Evolutionary conservation across 257 asterid species (phyloP).

Genomic region (Plantago elongata): DNA sequence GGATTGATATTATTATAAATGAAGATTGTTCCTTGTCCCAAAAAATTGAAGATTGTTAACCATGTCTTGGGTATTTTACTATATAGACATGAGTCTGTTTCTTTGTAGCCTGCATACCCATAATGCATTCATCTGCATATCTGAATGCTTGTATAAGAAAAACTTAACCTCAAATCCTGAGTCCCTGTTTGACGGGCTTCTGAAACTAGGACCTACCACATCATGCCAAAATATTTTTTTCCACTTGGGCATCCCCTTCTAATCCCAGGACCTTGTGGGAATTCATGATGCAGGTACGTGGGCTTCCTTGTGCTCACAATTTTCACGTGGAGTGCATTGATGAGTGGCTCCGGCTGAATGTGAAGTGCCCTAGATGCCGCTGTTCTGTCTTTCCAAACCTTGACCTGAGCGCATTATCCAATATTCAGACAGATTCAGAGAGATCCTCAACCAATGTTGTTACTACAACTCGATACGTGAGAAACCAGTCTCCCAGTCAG

Average conservation of each 20-base stretch:
- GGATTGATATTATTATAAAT: neutral
- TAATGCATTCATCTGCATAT: no score
- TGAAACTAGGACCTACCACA: no score
- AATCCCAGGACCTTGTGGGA: no score
- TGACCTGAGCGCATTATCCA: constrained; percentile 81
- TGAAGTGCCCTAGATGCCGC: constrained; percentile 95
- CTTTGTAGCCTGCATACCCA: no score
- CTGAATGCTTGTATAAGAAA: no score
- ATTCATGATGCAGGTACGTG: constrained; percentile 64
- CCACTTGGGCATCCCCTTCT: no score
- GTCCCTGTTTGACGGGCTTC: no score
- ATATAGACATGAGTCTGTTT: no score
- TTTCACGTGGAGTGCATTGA: constrained; percentile 97
- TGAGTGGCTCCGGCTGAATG: constrained; percentile 90
- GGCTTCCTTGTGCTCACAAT: constrained; percentile 98
- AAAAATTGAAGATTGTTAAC: no score
- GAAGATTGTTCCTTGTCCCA: neutral
- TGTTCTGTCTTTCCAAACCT: constrained; percentile 94
- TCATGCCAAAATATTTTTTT: no score
- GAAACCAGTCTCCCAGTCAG: constrained; percentile 73
- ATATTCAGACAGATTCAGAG: constrained; percentile 61
- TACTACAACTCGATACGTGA: constrained; percentile 55
- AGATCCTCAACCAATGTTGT: constrained; percentile 40
- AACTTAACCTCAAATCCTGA: no score
- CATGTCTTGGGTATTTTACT: no score